These are phyloP conservation scores for Agrocybe chaxingu DNA, from an alignment of 768 basidiomycete species.

Conservation along the genomic window DNA sequence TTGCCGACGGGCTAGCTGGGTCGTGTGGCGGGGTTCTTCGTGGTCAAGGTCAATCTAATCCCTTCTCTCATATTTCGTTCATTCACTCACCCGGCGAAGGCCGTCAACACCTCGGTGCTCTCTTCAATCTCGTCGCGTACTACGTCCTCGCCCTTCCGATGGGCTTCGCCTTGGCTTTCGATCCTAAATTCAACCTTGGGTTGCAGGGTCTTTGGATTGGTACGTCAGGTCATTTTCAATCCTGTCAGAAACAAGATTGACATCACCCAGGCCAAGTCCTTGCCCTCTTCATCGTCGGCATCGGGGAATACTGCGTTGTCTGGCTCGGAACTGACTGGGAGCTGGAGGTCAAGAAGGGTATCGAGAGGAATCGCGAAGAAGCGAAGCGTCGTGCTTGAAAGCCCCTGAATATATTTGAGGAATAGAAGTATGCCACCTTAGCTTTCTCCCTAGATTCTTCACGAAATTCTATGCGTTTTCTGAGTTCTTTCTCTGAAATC, in stretches of 20 bases:
- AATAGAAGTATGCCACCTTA: no score
- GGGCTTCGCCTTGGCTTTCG: conserved; percentile 72
- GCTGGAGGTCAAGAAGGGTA: conserved; percentile 53
- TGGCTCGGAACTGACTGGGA: conserved; percentile 63
- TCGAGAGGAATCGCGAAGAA: conserved; percentile 46
- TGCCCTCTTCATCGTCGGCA: conserved; percentile 65
- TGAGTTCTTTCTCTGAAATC: no score
- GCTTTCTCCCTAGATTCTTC: no score
- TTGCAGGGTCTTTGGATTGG: conserved; percentile 84
- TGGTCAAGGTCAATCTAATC: conserved; percentile 53
- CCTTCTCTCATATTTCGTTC: no score
- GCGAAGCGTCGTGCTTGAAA: conserved; percentile 22
- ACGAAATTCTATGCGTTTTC: no score
- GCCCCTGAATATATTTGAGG: no score
- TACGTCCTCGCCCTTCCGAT: conserved; percentile 78
- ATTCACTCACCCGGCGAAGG: conserved; percentile 23
- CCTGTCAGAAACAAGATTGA: background rate
- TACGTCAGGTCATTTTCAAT: conserved; percentile 20
- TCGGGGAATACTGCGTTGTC: conserved; percentile 64
- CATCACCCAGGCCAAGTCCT: conserved; percentile 59
- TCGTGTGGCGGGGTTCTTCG: conserved; percentile 73
- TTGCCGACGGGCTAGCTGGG: conserved; percentile 74
- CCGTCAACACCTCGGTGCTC: conserved; percentile 72
- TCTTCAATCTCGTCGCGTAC: conserved; percentile 75
- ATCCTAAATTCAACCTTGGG: conserved; percentile 36